A percentile compares a stretch with the other conserved stretches of the same genome.
Conservation (phyloP, 2,329 filamentous ascomycete species). For the Paecilomyces formosus region DNA sequence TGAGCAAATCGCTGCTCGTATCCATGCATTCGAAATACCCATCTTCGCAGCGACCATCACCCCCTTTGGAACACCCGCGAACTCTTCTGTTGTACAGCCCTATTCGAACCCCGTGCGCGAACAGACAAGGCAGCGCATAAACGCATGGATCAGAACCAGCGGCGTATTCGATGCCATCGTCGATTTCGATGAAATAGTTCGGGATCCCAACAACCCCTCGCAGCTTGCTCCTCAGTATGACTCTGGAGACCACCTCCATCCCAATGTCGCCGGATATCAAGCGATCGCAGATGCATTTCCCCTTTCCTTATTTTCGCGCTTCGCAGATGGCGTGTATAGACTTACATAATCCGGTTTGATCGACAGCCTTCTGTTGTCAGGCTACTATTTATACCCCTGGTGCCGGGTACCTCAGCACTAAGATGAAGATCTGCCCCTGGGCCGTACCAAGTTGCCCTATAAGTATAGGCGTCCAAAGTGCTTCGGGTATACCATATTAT, state of each 20-base stretch:
- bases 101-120: slow-evolving; percentile 52
- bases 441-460: too few relatives aligned
- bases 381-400: too few relatives aligned
- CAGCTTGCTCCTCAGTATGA: slow-evolving; percentile 47
- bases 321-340: neutral
- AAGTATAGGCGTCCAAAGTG: too few relatives aligned
- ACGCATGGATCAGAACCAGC: slow-evolving; percentile 52
- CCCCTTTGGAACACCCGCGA: slow-evolving; percentile 45
- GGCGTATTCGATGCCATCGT: slow-evolving; percentile 53
- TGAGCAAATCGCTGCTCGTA: slow-evolving; percentile 48
- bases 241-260: slow-evolving; percentile 59
- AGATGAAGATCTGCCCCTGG: too few relatives aligned
- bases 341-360: neutral
- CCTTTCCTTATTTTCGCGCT: slow-evolving; percentile 44
- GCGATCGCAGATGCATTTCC: slow-evolving; percentile 53
- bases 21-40: slow-evolving; percentile 48
- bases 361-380: too few relatives aligned
- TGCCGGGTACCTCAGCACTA: too few relatives aligned
- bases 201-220: slow-evolving; percentile 43
- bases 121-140: slow-evolving; percentile 49
- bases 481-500: too few relatives aligned
- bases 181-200: slow-evolving; percentile 55
- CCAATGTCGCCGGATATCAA: slow-evolving; percentile 53
- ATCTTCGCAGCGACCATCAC: slow-evolving; percentile 61
- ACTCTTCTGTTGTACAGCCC: slow-evolving; percentile 33